Percentiles rank a stretch among this genome's conserved stretches.
Conservation (phyloP, 805 yeast species). For the Nakazawaea laoshanensis region DNA sequence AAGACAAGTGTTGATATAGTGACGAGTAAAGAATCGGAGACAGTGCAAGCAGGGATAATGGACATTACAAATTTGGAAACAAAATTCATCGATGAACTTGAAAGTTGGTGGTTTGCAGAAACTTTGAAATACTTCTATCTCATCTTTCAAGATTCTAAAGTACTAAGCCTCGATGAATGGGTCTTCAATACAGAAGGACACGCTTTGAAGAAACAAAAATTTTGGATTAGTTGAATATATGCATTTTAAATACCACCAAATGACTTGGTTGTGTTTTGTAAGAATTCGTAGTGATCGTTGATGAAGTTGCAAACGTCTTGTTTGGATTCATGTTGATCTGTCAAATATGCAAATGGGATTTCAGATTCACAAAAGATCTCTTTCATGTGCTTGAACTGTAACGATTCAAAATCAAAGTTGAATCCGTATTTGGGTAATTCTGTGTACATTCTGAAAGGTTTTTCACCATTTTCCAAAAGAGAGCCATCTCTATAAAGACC, state of each 20-base stretch:
- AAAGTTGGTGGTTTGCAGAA: conserved; percentile 50
- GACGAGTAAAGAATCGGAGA: conserved; percentile 15
- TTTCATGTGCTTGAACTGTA: conserved; percentile 49
- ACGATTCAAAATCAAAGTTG: conserved; percentile 47
- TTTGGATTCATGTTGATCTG: conserved; percentile 17
- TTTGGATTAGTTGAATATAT: conserved; percentile 2
- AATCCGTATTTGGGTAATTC: conserved; percentile 19
- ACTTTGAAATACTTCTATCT: conserved; percentile 49
- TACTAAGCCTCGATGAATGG: conserved; percentile 41
- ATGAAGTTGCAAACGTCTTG: conserved; percentile 43
- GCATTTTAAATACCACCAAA: neutral
- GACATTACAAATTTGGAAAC: conserved; percentile 15
- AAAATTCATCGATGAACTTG: conserved; percentile 25
- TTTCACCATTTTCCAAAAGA: conserved; percentile 18
- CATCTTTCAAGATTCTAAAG: conserved; percentile 33
- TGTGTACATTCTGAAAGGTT: conserved; percentile 25
- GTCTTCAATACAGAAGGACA: conserved; percentile 60
- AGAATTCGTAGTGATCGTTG: conserved; percentile 32
- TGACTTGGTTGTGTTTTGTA: conserved; percentile 19
- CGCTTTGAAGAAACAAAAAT: conserved; percentile 28
- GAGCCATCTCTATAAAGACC: conserved; percentile 8
- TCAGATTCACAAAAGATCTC: conserved; percentile 21
- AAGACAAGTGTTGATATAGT: conserved; percentile 22
- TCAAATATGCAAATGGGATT: conserved; percentile 17
- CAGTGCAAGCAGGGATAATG: conserved; percentile 12